phyloP scores from a whole-genome alignment of 169 alveolate genomes.

The Eimeria falciformis region DNA sequence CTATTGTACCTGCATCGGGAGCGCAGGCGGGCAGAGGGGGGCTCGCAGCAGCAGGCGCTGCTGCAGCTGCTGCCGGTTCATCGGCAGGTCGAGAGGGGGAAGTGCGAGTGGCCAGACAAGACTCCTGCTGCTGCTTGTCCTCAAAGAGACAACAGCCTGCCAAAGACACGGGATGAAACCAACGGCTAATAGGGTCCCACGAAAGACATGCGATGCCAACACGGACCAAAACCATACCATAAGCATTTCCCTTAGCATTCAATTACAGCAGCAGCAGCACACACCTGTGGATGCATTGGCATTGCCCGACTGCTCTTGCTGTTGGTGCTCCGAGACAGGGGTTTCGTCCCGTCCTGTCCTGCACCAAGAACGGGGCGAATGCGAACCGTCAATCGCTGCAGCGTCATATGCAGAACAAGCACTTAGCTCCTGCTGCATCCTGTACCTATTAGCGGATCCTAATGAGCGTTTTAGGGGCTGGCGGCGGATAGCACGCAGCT shows the following conservation, averaged over 20 bases:
- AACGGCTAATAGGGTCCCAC: too few species aligned
- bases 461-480: background rate
- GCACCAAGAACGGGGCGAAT: too few species aligned
- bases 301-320: background rate
- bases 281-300: background rate
- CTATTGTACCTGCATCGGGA: background rate
- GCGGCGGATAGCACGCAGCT: background rate
- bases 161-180: too few species aligned
- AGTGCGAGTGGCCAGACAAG: background rate
- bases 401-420: slow-evolving; percentile 8
- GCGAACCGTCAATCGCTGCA: background rate
- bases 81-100: background rate
- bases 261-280: background rate
- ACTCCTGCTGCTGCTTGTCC: background rate
- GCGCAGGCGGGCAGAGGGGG: background rate
- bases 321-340: background rate
- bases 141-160: background rate
- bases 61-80: background rate
- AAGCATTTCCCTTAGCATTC: background rate
- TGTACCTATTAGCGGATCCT: background rate
- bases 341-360: background rate
- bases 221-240: background rate
- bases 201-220: background rate
- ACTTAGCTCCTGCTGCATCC: background rate
- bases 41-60: background rate